Percentiles rank a stretch among this genome's conserved stretches.
Evolutionary conservation across 805 yeast species (phyloP).

Genomic region (Schwanniomyces sp.): DNA sequence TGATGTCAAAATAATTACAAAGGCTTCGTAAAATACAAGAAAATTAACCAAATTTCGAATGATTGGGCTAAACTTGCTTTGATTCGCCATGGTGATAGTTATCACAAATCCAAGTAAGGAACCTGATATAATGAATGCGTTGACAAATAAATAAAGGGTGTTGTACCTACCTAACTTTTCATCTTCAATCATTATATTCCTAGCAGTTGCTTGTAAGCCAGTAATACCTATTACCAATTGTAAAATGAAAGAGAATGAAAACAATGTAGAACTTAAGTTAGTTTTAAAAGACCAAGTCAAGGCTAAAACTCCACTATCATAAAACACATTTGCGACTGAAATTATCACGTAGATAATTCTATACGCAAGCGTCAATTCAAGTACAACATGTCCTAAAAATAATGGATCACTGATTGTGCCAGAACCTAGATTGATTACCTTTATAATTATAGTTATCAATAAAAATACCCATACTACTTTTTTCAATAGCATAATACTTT

Average conservation of each 20-base stretch:
- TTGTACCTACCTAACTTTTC: background rate
- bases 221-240: constrained; percentile 1
- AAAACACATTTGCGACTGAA: background rate
- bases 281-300: constrained; percentile 1
- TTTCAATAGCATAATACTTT: background rate
- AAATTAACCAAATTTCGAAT: constrained; percentile 4
- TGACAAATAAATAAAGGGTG: constrained; percentile 1
- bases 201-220: background rate
- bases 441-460: background rate
- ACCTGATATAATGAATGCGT: constrained; percentile 2
- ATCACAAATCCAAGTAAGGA: constrained; percentile 2
- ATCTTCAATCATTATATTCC: background rate
- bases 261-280: background rate
- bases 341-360: background rate
- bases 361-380: background rate
- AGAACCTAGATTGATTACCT: constrained; percentile 2
- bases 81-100: background rate
- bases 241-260: constrained; percentile 1
- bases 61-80: background rate
- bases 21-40: constrained; percentile 3
- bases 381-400: background rate
- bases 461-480: background rate
- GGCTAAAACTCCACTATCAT: background rate
- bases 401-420: constrained; percentile 4
- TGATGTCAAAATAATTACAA: constrained; percentile 3